phyloP scores from a whole-genome alignment of 2,329 filamentous ascomycete species.

The Bisporella sp. region DNA sequence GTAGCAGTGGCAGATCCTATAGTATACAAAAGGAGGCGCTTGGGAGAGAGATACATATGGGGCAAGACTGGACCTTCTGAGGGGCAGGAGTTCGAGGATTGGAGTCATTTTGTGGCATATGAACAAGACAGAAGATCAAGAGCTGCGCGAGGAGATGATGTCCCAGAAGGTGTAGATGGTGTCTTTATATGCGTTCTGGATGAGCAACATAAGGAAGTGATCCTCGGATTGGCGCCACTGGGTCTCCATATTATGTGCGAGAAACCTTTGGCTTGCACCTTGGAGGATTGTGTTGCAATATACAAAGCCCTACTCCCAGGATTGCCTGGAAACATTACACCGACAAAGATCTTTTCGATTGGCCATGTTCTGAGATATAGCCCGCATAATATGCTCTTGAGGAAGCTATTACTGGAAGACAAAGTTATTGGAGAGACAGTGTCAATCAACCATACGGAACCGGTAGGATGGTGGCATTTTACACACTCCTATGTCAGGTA shows the following conservation, averaged over 20 bases:
- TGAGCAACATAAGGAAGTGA: constrained; percentile 78
- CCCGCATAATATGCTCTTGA: constrained; percentile 82
- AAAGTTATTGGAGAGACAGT: constrained; percentile 75
- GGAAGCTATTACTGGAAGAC: constrained; percentile 69
- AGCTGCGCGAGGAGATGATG: constrained; percentile 38
- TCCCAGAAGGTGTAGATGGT: constrained; percentile 40
- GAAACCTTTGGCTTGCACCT: constrained; percentile 79
- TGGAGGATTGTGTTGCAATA: constrained; percentile 73
- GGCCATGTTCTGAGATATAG: constrained; percentile 92
- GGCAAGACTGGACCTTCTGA: constrained; percentile 39
- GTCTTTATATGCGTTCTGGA: constrained; percentile 74
- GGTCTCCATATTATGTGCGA: constrained; percentile 86
- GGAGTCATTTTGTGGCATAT: constrained; percentile 70
- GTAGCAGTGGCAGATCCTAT: constrained; percentile 77
- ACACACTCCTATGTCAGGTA: constrained; percentile 77
- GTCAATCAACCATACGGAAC: constrained; percentile 86
- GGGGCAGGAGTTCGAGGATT: constrained; percentile 65
- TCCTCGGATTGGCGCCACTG: constrained; percentile 64
- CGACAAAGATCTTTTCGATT: constrained; percentile 67
- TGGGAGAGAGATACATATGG: constrained; percentile 73
- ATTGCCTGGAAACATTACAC: constrained; percentile 25
- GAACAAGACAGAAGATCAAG: constrained; percentile 56
- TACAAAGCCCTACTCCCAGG: constrained; percentile 47
- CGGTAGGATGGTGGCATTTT: constrained; percentile 96
- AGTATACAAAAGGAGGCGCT: constrained; percentile 63